Evolutionary conservation across 1,284 basidiomycete genomes (phyloP).

Genomic region (Pseudozyma sp.): DNA sequence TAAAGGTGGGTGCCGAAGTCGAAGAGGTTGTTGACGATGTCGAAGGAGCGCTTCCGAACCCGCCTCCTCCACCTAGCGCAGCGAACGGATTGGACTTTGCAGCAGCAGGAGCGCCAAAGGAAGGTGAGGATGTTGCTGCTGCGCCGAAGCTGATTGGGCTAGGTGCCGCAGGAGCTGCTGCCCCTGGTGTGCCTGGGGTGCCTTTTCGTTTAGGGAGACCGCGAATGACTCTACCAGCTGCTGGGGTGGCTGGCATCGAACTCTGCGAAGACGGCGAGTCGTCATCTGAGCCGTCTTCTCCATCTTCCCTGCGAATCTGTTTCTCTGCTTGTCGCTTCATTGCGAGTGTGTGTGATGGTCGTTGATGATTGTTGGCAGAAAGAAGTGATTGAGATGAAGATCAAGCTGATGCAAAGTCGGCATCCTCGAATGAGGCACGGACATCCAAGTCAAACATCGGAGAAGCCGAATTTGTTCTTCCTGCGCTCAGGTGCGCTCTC

Average conservation of each 20-base stretch:
- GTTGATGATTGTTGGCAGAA: too few species aligned
- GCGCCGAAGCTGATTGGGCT: conserved; percentile 16
- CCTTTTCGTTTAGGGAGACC: conserved; percentile 38
- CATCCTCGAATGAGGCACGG: too few species aligned
- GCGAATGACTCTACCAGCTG: conserved; percentile 40
- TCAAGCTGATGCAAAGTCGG: too few species aligned
- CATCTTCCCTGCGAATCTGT: conserved; percentile 46
- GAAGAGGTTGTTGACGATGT: conserved; percentile 13
- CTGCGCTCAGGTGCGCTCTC: too few species aligned
- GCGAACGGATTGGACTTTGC: conserved; percentile 33
- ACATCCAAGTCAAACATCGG: too few species aligned
- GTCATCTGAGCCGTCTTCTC: conserved; percentile 41
- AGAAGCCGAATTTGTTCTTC: too few species aligned
- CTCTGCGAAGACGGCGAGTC: conserved; percentile 32
- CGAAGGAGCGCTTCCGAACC: conserved; percentile 25
- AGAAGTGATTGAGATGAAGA: too few species aligned
- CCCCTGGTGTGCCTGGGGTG: conserved; percentile 19
- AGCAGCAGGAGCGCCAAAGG: conserved; percentile 14
- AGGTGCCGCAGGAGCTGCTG: conserved; percentile 13
- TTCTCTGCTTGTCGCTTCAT: conserved; percentile 55
- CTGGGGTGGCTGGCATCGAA: conserved; percentile 36
- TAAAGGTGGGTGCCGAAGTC: conserved; percentile 26
- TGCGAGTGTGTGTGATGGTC: too few species aligned
- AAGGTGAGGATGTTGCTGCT: neutral
- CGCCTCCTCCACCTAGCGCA: conserved; percentile 16